Conservation (phyloP, 208 protist species). For the Wallacemonas sp. region DNA sequence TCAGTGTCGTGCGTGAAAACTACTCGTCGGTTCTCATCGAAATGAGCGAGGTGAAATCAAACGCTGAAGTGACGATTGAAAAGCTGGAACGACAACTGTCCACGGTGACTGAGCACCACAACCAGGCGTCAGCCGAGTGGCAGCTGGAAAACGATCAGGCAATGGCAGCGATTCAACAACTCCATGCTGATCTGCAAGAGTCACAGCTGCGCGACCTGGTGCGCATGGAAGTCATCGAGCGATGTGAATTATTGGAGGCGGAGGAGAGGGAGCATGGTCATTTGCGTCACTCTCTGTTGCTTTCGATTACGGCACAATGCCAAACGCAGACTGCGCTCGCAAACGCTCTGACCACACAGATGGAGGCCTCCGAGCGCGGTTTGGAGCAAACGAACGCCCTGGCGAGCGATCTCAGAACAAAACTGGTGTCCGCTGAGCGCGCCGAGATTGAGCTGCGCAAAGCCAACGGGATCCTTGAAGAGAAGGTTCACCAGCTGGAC, state of each 20-base stretch:
- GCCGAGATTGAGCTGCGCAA: slow-evolving; percentile 9
- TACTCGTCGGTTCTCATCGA: slow-evolving; percentile 65
- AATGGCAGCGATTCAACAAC: not conserved
- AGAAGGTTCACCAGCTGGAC: slow-evolving; percentile 10
- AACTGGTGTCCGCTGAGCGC: not conserved
- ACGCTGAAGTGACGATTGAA: not conserved
- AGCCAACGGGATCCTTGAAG: slow-evolving; percentile 8
- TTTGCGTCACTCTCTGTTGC: not conserved
- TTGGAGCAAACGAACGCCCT: not conserved
- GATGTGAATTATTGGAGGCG: not conserved
- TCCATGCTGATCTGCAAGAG: slow-evolving; percentile 13
- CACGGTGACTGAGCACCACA: slow-evolving; percentile 12
- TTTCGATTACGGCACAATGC: not conserved
- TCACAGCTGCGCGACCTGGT: slow-evolving; percentile 13
- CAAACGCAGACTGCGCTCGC: not conserved
- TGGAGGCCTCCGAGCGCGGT: not conserved
- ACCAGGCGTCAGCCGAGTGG: slow-evolving; percentile 5
- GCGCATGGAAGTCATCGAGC: not conserved
- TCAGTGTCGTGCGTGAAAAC: slow-evolving; percentile 54
- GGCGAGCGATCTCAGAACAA: not conserved
- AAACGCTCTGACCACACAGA: not conserved
- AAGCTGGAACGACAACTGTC: slow-evolving; percentile 13
- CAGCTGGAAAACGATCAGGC: slow-evolving; percentile 1
- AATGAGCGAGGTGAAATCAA: slow-evolving; percentile 43
- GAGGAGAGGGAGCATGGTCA: slow-evolving; percentile 3